Evolutionary conservation across 2,329 filamentous ascomycete genomes (phyloP).

Genomic region (Colletotrichum sublineola): DNA sequence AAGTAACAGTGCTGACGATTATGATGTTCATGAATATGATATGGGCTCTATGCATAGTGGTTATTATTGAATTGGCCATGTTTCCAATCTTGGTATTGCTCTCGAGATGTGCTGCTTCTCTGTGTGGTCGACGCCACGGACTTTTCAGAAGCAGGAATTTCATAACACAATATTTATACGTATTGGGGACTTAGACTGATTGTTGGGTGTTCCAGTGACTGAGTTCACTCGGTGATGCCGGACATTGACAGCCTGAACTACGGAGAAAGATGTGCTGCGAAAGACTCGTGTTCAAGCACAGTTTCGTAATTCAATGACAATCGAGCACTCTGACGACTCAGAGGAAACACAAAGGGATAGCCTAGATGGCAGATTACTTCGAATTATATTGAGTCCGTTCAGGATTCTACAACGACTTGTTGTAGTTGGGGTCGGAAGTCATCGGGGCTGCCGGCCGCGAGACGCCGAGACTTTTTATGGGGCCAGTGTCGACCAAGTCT

Average conservation of each 20-base stretch:
- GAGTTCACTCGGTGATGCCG: background rate
- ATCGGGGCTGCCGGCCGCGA: background rate
- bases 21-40: too few species aligned
- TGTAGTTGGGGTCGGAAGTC: background rate
- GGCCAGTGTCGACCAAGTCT: background rate
- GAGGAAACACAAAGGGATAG: background rate
- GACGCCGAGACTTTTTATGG: background rate
- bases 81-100: too few species aligned
- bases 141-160: too few species aligned
- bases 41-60: too few species aligned
- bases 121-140: too few species aligned
- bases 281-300: background rate
- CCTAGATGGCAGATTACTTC: background rate
- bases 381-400: background rate
- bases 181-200: too few species aligned
- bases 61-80: too few species aligned
- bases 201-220: too few species aligned
- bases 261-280: background rate
- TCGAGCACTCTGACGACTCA: background rate
- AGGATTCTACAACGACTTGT: too few species aligned
- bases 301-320: background rate
- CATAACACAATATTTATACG: too few species aligned
- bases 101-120: too few species aligned
- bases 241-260: background rate
- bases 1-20: background rate